Evolutionary conservation across 2,329 filamentous ascomycete species (phyloP).

Genomic region (Hypocrella siamensis): DNA sequence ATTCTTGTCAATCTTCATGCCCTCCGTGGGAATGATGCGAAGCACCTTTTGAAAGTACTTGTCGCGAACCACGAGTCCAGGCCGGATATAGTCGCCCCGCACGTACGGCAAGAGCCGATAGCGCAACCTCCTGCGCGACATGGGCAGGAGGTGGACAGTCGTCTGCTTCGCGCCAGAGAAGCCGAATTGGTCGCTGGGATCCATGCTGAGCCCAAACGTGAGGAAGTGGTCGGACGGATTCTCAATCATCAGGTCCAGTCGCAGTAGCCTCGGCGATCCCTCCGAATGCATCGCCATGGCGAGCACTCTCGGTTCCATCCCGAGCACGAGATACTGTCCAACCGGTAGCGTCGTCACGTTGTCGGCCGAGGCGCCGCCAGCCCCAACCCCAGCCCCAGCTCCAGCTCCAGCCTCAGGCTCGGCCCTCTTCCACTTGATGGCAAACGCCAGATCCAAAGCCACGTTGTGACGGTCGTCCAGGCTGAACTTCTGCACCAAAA

Average conservation of each 20-base stretch:
- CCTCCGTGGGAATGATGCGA: conserved; percentile 63
- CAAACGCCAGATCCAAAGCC: conserved; percentile 57
- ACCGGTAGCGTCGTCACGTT: conserved; percentile 59
- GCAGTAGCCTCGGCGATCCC: conserved; percentile 19
- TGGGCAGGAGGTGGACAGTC: conserved; percentile 65
- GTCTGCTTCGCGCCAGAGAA: conserved; percentile 80
- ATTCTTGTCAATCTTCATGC: conserved; percentile 49
- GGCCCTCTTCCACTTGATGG: conserved; percentile 56
- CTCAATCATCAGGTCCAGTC: conserved; percentile 55
- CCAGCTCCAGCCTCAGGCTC: no score
- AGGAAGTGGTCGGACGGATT: conserved; percentile 92
- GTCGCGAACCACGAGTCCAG: conserved; percentile 65
- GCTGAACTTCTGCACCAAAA: conserved; percentile 59
- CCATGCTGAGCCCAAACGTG: conserved; percentile 84
- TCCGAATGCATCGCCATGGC: conserved; percentile 33
- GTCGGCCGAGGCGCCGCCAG: no score
- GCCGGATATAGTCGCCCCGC: conserved; percentile 51
- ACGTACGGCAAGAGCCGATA: conserved; percentile 60
- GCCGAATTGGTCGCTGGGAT: conserved; percentile 80
- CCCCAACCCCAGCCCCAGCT: no score
- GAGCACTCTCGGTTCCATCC: conserved; percentile 75
- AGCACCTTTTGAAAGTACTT: conserved; percentile 88
- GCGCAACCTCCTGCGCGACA: conserved; percentile 57
- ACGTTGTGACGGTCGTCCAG: conserved; percentile 71
- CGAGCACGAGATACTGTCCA: conserved; percentile 66